Base-by-base conservation (phyloP, 2,329 filamentous ascomycete genomes). In the Corynespora cassiicola region DNA sequence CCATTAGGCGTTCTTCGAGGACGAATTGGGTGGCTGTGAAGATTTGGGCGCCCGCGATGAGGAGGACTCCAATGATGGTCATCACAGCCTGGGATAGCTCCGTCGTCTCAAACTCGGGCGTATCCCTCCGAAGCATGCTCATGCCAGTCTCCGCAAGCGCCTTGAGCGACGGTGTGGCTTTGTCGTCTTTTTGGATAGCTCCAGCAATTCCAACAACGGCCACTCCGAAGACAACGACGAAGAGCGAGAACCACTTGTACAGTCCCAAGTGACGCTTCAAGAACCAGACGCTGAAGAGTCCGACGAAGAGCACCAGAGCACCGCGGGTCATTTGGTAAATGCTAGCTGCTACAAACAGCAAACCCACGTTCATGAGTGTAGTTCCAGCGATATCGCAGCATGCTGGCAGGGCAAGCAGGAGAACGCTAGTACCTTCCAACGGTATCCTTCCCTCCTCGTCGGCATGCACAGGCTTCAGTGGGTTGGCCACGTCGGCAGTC, bases 281-380 rank as follows among this genome's bases (percentile, higher is more conserved):
- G 68, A 99, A 97, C 9, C 95, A 60, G 18, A 99, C 91, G 61
- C 90, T 96, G 73, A 99, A 96, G 0, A 97, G 74, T 0, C 94
- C 94, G 14, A 99, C 94, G 57, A 99, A 99, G 6, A 99, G 78
- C 3, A 99, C 92, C 26, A 99, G 78, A 1, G 94, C 94, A 7
- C 94, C 94, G 42, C 94, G 80, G 1, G 92, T 97, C 94, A 99
- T 99, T 73, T 99, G 94, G 72, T 96, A 99, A 61, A 99, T 96
- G 45, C 89, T 95, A 2, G 94, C 90, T 9, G 89, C 94, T 16
- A 97, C 91, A 65, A 97, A 91, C 31, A 97, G 78, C 52, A 99
- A 77, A 3, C 94, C 94, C 4, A 90, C 88, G 63, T 99, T 99
- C 91, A 99, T 97, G 38, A 97, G 80, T 4, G 94, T 99, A 4